phyloP scores from a whole-genome alignment of 495 filamentous ascomycete species.

The Hypoxylon trugodes region DNA sequence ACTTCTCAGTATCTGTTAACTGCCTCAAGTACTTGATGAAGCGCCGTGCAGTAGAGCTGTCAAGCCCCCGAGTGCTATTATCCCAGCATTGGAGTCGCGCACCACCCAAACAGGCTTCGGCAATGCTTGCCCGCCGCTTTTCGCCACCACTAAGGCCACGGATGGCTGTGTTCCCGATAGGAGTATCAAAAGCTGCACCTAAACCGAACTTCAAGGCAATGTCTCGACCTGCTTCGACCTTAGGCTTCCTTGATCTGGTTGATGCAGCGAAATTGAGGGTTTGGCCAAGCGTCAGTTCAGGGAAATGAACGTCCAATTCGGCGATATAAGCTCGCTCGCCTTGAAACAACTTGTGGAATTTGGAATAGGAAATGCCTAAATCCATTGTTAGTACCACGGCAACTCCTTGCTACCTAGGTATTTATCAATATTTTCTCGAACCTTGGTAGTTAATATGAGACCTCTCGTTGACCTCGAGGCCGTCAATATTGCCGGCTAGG shows the following conservation, averaged over 20 bases:
- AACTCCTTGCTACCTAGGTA: background rate
- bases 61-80: slow-evolving; percentile 63
- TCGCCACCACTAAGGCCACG: slow-evolving; percentile 69
- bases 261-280: slow-evolving; percentile 64
- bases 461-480: slow-evolving; percentile 48
- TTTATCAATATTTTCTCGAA: slow-evolving; percentile 22
- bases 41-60: slow-evolving; percentile 59
- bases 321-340: slow-evolving; percentile 68
- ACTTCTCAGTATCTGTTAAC: slow-evolving; percentile 60
- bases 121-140: slow-evolving; percentile 58
- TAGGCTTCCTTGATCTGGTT: slow-evolving; percentile 12
- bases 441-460: slow-evolving; percentile 56
- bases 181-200: slow-evolving; percentile 73
- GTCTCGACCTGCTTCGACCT: slow-evolving; percentile 57
- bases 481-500: slow-evolving; percentile 69
- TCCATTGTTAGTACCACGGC: slow-evolving; percentile 45
- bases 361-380: slow-evolving; percentile 46
- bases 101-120: slow-evolving; percentile 48
- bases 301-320: slow-evolving; percentile 69
- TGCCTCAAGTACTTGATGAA: slow-evolving; percentile 58
- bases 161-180: slow-evolving; percentile 80
- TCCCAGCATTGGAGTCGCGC: slow-evolving; percentile 54
- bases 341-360: slow-evolving; percentile 60
- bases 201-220: slow-evolving; percentile 72
- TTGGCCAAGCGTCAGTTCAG: slow-evolving; percentile 67